Base-by-base conservation (phyloP, 352 stramenopile genomes). In the Pythium rishiriense region DNA sequence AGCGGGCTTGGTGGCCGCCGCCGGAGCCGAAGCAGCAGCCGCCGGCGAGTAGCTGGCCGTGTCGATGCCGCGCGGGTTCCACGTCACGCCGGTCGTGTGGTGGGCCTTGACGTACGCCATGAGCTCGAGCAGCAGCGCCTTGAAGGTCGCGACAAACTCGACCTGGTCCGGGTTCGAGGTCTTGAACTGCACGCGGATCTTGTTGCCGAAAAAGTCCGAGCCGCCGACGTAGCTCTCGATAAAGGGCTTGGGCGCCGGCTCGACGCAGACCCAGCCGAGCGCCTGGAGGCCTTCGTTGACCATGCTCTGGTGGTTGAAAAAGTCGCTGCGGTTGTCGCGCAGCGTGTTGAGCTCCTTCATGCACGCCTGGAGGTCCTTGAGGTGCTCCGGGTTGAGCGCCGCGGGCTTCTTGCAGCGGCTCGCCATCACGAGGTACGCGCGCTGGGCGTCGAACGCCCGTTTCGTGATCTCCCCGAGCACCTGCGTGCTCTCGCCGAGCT, bases 121-220 rank as follows among this genome's bases (percentile, higher is more conserved):
- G 55, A 99, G 86, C 68, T 97, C 91, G 12, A 80, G 75, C 7
- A 98, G 64, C 33, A 98, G 66, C 31, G 68, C 81, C 77, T 99
- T 99, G 64, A 99, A 94, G 10, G 79, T 75, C 75, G 97, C 85
- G 57, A 98, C 98, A 67, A 98, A 99, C 22, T 82, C 84, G 54
- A 98, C 85, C 48, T 98, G 95, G 42, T 94, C 81, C 4, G 90
- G 78, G 41, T 94, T 87, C 56, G 90, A 88, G 33, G 94, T 96
- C 68, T 98, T 98, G 81, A 91, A 98, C 71, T 98, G 88, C 73
- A 98, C 97, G 52, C 97, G 83, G 74, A 99, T 98, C 73, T 98
- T 98, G 81, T 99, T 99, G 47, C 92, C 92, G 93, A 96, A 99
- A 76, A 98, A 99, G 70, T 99, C 96, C 42, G 85, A 94, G 47